Base-by-base conservation (phyloP, 768 basidiomycete genomes). In the Termitomyces sp. region DNA sequence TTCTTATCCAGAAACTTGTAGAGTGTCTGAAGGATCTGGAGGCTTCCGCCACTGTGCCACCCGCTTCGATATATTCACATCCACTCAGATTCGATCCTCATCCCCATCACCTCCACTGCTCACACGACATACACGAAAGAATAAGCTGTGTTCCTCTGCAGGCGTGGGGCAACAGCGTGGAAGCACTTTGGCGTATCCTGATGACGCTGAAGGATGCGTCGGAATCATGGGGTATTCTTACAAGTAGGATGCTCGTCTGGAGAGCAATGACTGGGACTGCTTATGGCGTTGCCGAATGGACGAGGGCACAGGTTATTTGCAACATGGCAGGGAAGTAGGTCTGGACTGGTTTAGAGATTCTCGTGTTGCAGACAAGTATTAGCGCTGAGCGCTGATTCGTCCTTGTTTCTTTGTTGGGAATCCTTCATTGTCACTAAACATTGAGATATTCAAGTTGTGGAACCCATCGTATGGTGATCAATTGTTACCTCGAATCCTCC, bases 201-300 rank as follows among this genome's bases (percentile, higher is more conserved):
- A 85, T 85, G 83, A 59, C 64, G 1, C 54, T 72, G 6, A 58
- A 68, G 1, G 57, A 62, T n/a, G 72, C 65, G 23, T 40, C 62
- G 1, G 44, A 40, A 12, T 67, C 71, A 14, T 88, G 87, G 86
- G 77, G 77, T 56, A 67, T 68, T 17, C 65, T 90, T 57, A 85
- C 81, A 2, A 69, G 70, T 35, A 73, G 85, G 56, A 48, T 89
- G 59, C 65, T 90, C 37, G 53, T 84, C 7, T 87, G 84, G 85
- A 75, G 82, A 59, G 69, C 77, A 0, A 57, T 81, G 10, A 71
- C 68, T 2, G 82, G 81, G 4, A 65, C 63, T 6, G 71, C 74
- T 21, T 68, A 63, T 4, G 71, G 68, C 48, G 57, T 77, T 1
- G 79, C 80, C 5, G 83, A 86, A 59, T 89, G 86, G 86, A 80